Evolutionary conservation across 139 green algal genomes (phyloP), one percentile per base, ranked within the genome.

Genomic region (Closterium sp.): DNA sequence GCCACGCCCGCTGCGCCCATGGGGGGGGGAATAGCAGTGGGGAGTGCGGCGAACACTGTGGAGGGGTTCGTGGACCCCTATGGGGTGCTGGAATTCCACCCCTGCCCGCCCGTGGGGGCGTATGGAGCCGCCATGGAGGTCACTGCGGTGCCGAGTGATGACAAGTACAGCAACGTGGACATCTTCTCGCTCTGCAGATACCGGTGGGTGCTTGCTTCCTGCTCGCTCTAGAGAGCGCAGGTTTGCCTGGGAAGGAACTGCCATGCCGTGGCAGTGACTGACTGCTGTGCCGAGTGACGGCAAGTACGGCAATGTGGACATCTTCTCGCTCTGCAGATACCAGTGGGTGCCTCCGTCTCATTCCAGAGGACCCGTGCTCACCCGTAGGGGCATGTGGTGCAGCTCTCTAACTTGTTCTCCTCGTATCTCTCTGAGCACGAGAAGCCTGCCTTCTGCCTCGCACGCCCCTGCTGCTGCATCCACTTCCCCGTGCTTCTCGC

Each of bases 51-150:
- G 4, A 6, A 12, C 10, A 19, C n/a, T 12, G 81, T 85, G n/a
- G 81, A 31, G 81, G 81, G 81, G 81, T 85, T 85, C 30, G 81
- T 85, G 81, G 89, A 92, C 85, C 89, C 89, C 1, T 92, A 92
- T 30, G 89, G 89, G 4, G 81, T 92, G 31, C 81, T 92, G 23
- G 36, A 76, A 4, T 84, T 76, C 81, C 89, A 92, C 31, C 89
- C 89, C 8, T 92, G 89, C 85, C 89, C 89, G 31, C 34, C 86
- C 9, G 31, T 66, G 1, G 89, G 89, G 28, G 69, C 86, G 25
- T 92, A 92, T 30, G 89, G 33, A 2, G 34, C 43, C 32, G 85
- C 85, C 34, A 69, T 92, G 33, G 43, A 86, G 33, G 89, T 92
- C 55, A 89, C 32, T 30, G 19, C n/a, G 8, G 28, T 66, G 81